A percentile compares a stretch with the other conserved stretches of the same genome.
These are phyloP conservation scores for Pseudogymnoascus sp. DNA, from an alignment of 2,329 filamentous ascomycete species.

Conservation along the genomic window DNA sequence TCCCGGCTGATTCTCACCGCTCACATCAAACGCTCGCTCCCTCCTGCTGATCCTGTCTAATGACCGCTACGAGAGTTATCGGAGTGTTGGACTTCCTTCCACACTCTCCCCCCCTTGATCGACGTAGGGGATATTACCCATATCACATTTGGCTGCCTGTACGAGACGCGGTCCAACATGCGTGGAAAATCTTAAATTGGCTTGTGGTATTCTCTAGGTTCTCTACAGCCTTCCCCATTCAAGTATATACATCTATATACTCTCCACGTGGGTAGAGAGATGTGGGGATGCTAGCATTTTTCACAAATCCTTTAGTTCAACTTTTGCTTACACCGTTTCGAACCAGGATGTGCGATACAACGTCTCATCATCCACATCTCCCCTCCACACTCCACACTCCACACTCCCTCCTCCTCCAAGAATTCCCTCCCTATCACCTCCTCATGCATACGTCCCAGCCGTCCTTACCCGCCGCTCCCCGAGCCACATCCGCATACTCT, in stretches of 20 bases:
- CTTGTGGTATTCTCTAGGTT: background rate
- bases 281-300: background rate
- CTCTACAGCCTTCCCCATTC: background rate
- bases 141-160: background rate
- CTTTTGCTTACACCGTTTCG: background rate
- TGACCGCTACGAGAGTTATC: background rate
- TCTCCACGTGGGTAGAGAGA: background rate
- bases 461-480: constrained; percentile 16
- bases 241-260: background rate
- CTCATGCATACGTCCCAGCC: background rate
- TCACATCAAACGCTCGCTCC: constrained; percentile 9
- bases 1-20: constrained; percentile 4
- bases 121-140: background rate
- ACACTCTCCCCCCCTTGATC: background rate
- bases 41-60: constrained; percentile 5
- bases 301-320: background rate
- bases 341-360: background rate
- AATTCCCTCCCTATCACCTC: background rate
- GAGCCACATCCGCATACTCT: constrained; percentile 65
- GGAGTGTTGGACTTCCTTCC: background rate
- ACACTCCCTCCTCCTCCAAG: background rate
- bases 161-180: background rate
- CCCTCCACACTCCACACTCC: background rate
- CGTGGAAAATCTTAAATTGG: background rate
- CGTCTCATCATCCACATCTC: constrained; percentile 2